These are phyloP conservation scores for Botryotinia convoluta DNA, from an alignment of 2,329 filamentous ascomycete genomes.

Conservation along the genomic window DNA sequence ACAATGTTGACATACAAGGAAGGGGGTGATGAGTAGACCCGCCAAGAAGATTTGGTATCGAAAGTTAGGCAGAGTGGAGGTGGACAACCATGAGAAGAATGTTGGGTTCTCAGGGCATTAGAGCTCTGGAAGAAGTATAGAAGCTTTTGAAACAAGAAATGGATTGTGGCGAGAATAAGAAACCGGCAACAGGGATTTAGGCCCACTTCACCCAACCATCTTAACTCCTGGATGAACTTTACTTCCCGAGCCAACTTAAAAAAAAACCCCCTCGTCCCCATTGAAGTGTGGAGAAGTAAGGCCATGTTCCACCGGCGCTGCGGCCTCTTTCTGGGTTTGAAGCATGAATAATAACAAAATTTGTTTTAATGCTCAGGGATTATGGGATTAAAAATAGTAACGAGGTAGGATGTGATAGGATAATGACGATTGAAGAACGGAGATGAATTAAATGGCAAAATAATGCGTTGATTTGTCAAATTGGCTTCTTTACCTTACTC, in stretches of 20 bases:
- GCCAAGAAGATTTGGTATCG: slow-evolving; percentile 8
- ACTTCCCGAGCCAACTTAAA: slow-evolving; percentile 3
- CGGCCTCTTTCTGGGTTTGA: slow-evolving; percentile 18
- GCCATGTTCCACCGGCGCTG: slow-evolving; percentile 7
- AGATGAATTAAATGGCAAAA: slow-evolving; percentile 22
- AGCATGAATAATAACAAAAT: slow-evolving; percentile 21
- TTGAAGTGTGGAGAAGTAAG: slow-evolving; percentile 19
- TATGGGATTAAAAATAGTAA: slow-evolving; percentile 20
- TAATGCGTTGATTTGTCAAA: slow-evolving; percentile 20
- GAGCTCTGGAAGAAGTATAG: slow-evolving; percentile 32
- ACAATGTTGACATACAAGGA: slow-evolving; percentile 11
- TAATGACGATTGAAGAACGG: slow-evolving; percentile 13
- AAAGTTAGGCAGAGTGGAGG: slow-evolving; percentile 15
- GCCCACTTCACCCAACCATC: slow-evolving; percentile 17
- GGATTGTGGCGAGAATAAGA: slow-evolving; percentile 17
- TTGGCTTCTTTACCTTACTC: background rate
- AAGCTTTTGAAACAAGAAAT: slow-evolving; percentile 31
- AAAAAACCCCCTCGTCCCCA: slow-evolving; percentile 2
- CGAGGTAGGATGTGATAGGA: slow-evolving; percentile 11
- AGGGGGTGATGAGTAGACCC: slow-evolving; percentile 8
- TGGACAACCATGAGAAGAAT: slow-evolving; percentile 1
- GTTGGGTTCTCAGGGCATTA: slow-evolving; percentile 24
- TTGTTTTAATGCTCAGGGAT: slow-evolving; percentile 22
- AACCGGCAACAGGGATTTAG: slow-evolving; percentile 10
- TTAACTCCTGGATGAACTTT: slow-evolving; percentile 22